phyloP scores from a whole-genome alignment of 2,329 filamentous ascomycete genomes.

The Cladobotryum protrusum region DNA sequence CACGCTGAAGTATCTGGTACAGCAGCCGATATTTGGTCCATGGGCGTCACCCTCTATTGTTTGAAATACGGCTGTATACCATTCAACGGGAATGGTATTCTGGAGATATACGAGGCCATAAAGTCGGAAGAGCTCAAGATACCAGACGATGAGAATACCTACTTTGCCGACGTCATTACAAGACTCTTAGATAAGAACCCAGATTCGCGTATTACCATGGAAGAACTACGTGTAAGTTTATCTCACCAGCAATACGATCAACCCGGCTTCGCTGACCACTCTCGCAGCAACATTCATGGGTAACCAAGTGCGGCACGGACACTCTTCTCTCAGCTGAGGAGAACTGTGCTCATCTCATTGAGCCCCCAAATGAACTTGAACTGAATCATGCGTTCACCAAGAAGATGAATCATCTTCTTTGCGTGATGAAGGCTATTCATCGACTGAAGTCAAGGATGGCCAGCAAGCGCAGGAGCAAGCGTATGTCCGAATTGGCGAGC shows the following conservation, averaged over 20 bases:
- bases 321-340: slow-evolving; percentile 73
- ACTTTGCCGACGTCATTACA: slow-evolving; percentile 68
- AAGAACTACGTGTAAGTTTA: slow-evolving; percentile 65
- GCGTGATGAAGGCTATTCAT: slow-evolving; percentile 85
- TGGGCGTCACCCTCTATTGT: slow-evolving; percentile 93
- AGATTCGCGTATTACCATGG: slow-evolving; percentile 74
- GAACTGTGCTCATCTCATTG: slow-evolving; percentile 75
- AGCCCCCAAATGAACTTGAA: slow-evolving; percentile 82
- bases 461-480: slow-evolving; percentile 18
- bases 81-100: slow-evolving; percentile 70
- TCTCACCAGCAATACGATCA: background rate
- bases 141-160: slow-evolving; percentile 55
- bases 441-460: slow-evolving; percentile 75
- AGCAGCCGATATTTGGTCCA: slow-evolving; percentile 95
- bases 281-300: slow-evolving; percentile 80
- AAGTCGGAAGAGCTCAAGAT: slow-evolving; percentile 60
- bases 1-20: slow-evolving; percentile 84
- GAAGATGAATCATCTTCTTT: slow-evolving; percentile 80
- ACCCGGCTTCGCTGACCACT: slow-evolving; percentile 6
- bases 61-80: slow-evolving; percentile 83
- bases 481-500: slow-evolving; percentile 6
- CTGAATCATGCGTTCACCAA: slow-evolving; percentile 84
- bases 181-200: slow-evolving; percentile 81
- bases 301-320: slow-evolving; percentile 74
- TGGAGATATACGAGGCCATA: slow-evolving; percentile 89